Conservation (phyloP, 106 monocot species). For the Apostasia ramifera region DNA sequence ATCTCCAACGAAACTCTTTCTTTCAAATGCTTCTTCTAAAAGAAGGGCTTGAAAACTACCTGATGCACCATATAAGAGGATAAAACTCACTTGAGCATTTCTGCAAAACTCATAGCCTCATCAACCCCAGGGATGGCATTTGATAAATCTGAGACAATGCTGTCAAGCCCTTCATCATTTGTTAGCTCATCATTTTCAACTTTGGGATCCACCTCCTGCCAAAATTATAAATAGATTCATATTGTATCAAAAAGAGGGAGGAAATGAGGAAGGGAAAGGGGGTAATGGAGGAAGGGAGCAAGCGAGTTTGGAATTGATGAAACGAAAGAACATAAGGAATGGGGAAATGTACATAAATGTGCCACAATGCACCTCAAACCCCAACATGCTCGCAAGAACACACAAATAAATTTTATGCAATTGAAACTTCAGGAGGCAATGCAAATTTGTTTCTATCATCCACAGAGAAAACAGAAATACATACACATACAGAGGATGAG, state of each 20-base stretch:
- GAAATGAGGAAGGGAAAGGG: not conserved
- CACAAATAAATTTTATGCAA: too few species aligned
- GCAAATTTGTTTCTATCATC: too few species aligned
- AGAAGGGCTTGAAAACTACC: not conserved
- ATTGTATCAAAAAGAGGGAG: too few species aligned
- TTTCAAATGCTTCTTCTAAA: not conserved
- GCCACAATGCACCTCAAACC: too few species aligned
- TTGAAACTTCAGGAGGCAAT: too few species aligned
- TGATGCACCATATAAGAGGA: not conserved
- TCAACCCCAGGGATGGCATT: constrained; percentile 97
- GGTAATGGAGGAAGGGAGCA: not conserved
- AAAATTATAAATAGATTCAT: not conserved
- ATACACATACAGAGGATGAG: too few species aligned
- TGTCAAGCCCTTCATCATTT: constrained; percentile 62
- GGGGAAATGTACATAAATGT: too few species aligned
- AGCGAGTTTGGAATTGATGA: not conserved
- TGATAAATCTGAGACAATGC: constrained; percentile 81
- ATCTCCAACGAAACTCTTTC: too few species aligned
- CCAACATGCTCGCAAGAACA: too few species aligned
- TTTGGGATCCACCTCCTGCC: constrained; percentile 89
- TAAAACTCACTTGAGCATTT: constrained; percentile 82
- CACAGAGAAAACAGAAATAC: too few species aligned
- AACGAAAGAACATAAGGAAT: too few species aligned
- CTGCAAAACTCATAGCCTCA: constrained; percentile 98
- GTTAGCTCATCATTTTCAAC: constrained; percentile 83